phyloP scores from a whole-genome alignment of 179 eudicot species.

The Actinidia chinensis region DNA sequence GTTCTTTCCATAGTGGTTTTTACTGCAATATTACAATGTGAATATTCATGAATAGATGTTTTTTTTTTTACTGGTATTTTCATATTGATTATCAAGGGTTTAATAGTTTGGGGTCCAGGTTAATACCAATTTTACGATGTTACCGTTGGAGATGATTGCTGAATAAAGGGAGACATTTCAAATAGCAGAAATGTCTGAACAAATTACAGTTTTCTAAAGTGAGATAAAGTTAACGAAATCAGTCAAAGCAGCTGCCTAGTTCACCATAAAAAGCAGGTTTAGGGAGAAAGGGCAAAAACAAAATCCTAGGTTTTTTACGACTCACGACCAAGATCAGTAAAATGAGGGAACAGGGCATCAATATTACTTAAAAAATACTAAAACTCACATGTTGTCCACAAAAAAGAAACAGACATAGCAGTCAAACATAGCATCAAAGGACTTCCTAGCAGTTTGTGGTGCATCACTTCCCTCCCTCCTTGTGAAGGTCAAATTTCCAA shows the following conservation, averaged over 20 bases:
- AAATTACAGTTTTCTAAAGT: too few species aligned
- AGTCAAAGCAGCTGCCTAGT: conserved; percentile 16
- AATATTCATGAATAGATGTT: neutral
- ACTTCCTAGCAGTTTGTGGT: neutral
- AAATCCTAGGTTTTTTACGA: neutral
- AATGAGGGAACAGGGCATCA: conserved; percentile 25
- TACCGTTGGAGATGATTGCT: neutral
- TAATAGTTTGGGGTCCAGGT: too few species aligned
- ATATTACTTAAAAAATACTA: conserved; percentile 4
- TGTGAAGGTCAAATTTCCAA: neutral
- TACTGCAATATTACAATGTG: neutral
- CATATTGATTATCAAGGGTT: too few species aligned
- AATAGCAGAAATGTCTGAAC: neutral
- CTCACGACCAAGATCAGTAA: conserved; percentile 32
- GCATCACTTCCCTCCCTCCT: conserved; percentile 5
- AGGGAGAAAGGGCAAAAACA: neutral
- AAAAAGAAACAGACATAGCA: neutral
- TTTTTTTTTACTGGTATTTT: neutral
- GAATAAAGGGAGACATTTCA: neutral
- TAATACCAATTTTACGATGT: neutral
- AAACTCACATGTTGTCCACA: neutral
- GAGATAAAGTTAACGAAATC: neutral
- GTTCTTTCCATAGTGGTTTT: neutral
- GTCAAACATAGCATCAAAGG: neutral
- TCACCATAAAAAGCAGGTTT: conserved; percentile 1